phyloP scores from a whole-genome alignment of 2,329 filamentous ascomycete genomes.

The Neofusicoccum cordaticola region DNA sequence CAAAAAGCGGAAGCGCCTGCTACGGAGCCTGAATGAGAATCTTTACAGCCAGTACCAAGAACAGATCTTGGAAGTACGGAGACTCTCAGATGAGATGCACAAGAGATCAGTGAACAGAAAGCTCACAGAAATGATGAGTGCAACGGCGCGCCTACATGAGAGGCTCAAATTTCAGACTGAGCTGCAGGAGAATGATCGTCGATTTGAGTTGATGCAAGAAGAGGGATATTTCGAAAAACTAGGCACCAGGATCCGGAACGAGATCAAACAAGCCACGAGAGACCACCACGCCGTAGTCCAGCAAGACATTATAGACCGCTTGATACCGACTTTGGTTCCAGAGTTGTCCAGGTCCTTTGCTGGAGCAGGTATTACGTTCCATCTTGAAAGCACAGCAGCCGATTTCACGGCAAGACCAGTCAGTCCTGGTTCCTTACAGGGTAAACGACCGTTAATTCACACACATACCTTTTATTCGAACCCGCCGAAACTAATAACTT shows the following conservation, averaged over 20 bases:
- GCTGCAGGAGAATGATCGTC: neutral
- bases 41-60: constrained; percentile 23
- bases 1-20: constrained; percentile 18
- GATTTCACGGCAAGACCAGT: no score
- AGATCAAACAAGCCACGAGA: neutral
- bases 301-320: neutral
- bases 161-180: neutral
- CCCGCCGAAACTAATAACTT: fast-evolving
- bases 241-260: no score
- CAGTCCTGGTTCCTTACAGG: no score
- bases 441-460: no score
- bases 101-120: neutral
- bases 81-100: constrained; percentile 5
- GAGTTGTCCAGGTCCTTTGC: no score
- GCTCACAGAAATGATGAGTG: neutral
- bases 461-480: no score
- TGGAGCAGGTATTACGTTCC: no score
- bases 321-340: neutral
- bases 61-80: constrained; percentile 20
- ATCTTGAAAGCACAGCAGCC: no score
- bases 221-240: neutral
- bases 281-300: neutral
- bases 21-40: constrained; percentile 23
- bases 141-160: no score
- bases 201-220: neutral